A percentile compares a stretch with the other conserved stretches of the same genome.
Evolutionary conservation across 2,329 filamentous ascomycete species (phyloP).

Genomic region (Exophiala aquamarina): DNA sequence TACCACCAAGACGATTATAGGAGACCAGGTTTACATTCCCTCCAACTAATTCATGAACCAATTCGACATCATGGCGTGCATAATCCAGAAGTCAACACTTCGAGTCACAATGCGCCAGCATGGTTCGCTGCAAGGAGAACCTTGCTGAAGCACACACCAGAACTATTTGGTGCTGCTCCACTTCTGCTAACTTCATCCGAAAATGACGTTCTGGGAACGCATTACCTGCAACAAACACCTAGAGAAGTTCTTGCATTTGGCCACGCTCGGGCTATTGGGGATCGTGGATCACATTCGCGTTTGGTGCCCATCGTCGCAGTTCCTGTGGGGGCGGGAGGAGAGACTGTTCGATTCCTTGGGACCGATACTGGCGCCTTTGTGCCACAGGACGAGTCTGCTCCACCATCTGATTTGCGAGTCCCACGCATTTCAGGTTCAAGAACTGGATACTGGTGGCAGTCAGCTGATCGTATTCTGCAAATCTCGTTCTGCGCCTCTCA

Average conservation of each 20-base stretch:
- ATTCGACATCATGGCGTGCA: not conserved
- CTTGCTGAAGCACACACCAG: conserved; percentile 11
- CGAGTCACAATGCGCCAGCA: too few relatives aligned
- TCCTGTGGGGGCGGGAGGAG: conserved; percentile 1
- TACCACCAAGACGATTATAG: not conserved
- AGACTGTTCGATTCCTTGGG: conserved; percentile 7
- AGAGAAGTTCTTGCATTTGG: conserved; percentile 13
- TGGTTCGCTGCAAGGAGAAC: too few relatives aligned
- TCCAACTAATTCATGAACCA: conserved; percentile 10
- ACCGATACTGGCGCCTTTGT: conserved; percentile 5
- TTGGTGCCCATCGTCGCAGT: conserved; percentile 8
- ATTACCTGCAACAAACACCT: not conserved
- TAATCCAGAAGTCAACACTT: too few relatives aligned
- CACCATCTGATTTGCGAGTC: conserved; percentile 1
- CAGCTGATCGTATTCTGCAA: conserved; percentile 11
- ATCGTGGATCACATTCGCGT: not conserved
- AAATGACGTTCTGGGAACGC: too few relatives aligned
- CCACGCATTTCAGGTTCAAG: conserved; percentile 1
- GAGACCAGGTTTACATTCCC: not conserved
- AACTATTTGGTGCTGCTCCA: too few relatives aligned
- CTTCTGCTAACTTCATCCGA: too few relatives aligned
- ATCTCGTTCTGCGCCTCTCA: conserved; percentile 1
- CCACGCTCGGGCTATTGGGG: conserved; percentile 3
- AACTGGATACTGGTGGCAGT: conserved; percentile 4
- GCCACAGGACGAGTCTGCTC: not conserved